These are phyloP conservation scores for Magnaporthiopsis incrustans DNA, from an alignment of 2,329 filamentous ascomycete genomes.

Conservation along the genomic window DNA sequence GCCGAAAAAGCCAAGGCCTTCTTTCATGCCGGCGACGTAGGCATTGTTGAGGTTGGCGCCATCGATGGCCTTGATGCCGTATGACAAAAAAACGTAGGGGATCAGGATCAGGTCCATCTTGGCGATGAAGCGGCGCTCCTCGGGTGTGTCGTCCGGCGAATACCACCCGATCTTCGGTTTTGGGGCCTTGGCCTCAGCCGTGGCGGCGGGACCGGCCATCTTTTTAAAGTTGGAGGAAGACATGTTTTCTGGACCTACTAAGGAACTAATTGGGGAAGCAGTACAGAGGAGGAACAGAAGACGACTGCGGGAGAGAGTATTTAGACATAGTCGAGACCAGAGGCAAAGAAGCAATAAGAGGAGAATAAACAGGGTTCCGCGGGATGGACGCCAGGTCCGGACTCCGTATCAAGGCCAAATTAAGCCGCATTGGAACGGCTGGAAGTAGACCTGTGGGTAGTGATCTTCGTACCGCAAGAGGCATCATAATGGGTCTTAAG, in stretches of 20 bases:
- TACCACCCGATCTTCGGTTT: background rate
- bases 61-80: constrained; percentile 21
- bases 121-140: constrained; percentile 17
- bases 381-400: background rate
- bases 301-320: background rate
- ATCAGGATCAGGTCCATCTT: constrained; percentile 20
- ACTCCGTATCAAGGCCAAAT: background rate
- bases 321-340: background rate
- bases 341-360: background rate
- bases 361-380: background rate
- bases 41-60: constrained; percentile 19
- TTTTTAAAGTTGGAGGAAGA: background rate
- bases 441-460: background rate
- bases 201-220: background rate
- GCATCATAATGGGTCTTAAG: no score
- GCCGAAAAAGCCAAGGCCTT: constrained; percentile 18
- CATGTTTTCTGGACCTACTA: background rate
- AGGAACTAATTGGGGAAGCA: background rate
- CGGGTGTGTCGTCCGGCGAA: constrained; percentile 11
- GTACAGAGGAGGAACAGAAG: background rate
- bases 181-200: no score
- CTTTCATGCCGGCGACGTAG: constrained; percentile 20
- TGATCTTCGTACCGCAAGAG: no score
- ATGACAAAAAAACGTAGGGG: constrained; percentile 15
- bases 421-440: background rate